Conservation (phyloP, 495 filamentous ascomycete genomes). For the Penicillium coprophilum region DNA sequence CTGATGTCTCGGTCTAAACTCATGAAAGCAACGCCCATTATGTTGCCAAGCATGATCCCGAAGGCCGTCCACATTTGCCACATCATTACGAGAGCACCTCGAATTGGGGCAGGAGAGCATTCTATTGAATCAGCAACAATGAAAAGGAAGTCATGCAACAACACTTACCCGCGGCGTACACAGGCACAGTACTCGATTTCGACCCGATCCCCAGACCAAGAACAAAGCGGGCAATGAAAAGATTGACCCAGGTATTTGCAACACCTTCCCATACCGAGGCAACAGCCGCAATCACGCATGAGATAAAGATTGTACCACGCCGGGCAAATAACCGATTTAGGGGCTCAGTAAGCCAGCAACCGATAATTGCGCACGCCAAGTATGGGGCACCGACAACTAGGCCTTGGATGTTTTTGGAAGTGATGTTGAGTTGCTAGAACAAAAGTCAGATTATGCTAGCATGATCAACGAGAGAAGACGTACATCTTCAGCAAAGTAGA, state of each 20-base stretch:
- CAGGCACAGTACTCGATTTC: slow-evolving; percentile 58
- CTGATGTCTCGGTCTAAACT: slow-evolving; percentile 34
- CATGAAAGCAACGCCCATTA: slow-evolving; percentile 68
- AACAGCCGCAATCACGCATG: slow-evolving; percentile 47
- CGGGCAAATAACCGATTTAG: slow-evolving; percentile 56
- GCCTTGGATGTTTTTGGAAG: slow-evolving; percentile 39
- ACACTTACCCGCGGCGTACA: slow-evolving; percentile 46
- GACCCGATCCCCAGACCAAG: slow-evolving; percentile 62
- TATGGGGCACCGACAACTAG: slow-evolving; percentile 51
- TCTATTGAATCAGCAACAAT: slow-evolving; percentile 27
- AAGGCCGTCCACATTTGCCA: slow-evolving; percentile 72
- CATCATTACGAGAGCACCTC: slow-evolving; percentile 62
- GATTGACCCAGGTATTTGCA: slow-evolving; percentile 50
- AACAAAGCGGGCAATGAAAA: slow-evolving; percentile 59
- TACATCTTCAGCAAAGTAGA: slow-evolving; percentile 50
- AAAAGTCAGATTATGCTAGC: background rate
- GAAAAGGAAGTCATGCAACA: too few species aligned
- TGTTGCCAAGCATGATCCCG: slow-evolving; percentile 77
- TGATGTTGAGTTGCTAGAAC: slow-evolving; percentile 37
- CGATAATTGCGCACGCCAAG: slow-evolving; percentile 44
- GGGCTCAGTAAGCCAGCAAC: slow-evolving; percentile 56
- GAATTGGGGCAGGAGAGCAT: slow-evolving; percentile 54
- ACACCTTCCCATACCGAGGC: slow-evolving; percentile 52
- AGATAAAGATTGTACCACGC: slow-evolving; percentile 59
- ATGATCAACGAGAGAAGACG: background rate